Evolutionary conservation across 805 yeast species (phyloP).

Genomic region (Candida andamanensis): DNA sequence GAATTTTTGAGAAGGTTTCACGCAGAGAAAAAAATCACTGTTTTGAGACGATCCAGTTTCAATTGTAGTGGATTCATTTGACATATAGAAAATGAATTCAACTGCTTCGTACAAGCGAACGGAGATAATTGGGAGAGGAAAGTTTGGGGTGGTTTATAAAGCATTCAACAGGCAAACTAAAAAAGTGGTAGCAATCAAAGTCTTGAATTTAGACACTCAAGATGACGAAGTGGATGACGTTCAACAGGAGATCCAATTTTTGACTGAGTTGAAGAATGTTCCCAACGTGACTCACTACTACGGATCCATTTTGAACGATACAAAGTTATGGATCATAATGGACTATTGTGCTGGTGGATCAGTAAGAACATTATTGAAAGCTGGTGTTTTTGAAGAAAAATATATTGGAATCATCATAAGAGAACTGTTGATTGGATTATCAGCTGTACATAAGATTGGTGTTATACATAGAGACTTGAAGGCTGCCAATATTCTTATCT

Average conservation of each 20-base stretch:
- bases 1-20: not conserved
- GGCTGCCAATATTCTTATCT: conserved; percentile 89
- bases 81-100: conserved; percentile 3
- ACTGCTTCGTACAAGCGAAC: conserved; percentile 48
- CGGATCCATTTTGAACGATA: conserved; percentile 81
- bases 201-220: conserved; percentile 83
- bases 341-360: conserved; percentile 98
- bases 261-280: conserved; percentile 73
- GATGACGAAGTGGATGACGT: conserved; percentile 94
- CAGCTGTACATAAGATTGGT: conserved; percentile 79
- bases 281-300: conserved; percentile 93
- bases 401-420: conserved; percentile 80
- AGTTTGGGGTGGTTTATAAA: conserved; percentile 94
- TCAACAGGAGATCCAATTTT: conserved; percentile 84
- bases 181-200: conserved; percentile 87
- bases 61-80: too few species aligned
- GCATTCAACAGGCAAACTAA: conserved; percentile 68
- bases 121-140: conserved; percentile 92
- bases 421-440: conserved; percentile 73
- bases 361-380: conserved; percentile 73
- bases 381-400: conserved; percentile 84
- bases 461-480: conserved; percentile 95
- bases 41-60: too few species aligned
- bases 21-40: too few species aligned
- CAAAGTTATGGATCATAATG: conserved; percentile 96